Conservation (phyloP, 2,329 filamentous ascomycete species). For the Diaporthe capsici region DNA sequence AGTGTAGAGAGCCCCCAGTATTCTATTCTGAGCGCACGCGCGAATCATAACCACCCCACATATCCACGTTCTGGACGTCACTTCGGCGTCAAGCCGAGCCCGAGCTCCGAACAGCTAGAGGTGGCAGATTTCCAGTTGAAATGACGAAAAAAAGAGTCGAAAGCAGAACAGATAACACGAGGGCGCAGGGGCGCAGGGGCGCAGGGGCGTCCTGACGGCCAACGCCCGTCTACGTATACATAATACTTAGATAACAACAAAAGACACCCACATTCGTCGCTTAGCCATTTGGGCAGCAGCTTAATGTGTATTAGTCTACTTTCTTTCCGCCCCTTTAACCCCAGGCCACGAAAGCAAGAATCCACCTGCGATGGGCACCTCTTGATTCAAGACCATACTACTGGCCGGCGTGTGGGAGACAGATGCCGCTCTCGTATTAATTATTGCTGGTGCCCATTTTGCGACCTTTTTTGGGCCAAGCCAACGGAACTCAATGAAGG, state of each 20-base stretch:
- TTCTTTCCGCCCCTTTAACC: background rate
- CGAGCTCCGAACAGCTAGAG: background rate
- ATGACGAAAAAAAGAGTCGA: background rate
- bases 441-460: background rate
- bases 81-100: slow-evolving; percentile 20
- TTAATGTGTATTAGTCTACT: background rate
- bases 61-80: background rate
- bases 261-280: background rate
- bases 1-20: background rate
- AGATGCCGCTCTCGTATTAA: slow-evolving; percentile 17
- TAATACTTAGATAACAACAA: background rate
- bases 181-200: slow-evolving; percentile 4
- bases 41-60: slow-evolving; percentile 15
- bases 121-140: background rate
- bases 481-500: background rate
- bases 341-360: background rate
- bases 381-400: slow-evolving; percentile 21
- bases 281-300: background rate
- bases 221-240: background rate
- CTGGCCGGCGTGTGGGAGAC: background rate
- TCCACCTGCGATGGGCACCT: slow-evolving; percentile 21
- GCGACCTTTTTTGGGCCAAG: background rate
- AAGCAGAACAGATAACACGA: slow-evolving; percentile 6
- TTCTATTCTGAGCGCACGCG: slow-evolving; percentile 17
- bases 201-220: background rate